phyloP scores from a whole-genome alignment of 2,329 filamentous ascomycete genomes.

The Fusarium staphyleae region DNA sequence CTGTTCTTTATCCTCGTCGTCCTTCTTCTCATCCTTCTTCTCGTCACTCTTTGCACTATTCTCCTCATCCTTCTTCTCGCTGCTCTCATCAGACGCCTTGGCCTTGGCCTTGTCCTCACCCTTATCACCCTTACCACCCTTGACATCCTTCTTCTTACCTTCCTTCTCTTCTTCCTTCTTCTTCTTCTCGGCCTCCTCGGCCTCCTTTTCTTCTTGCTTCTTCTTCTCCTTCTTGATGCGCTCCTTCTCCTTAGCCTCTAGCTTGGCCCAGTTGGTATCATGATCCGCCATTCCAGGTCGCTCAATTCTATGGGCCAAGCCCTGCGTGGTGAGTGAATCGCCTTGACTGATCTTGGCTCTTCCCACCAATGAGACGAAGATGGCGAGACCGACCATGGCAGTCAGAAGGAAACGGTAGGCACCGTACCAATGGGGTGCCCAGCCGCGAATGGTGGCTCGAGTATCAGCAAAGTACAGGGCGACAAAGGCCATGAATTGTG shows the following conservation, averaged over 20 bases:
- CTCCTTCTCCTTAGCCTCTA: conserved; percentile 53
- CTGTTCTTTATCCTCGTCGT: conserved; percentile 28
- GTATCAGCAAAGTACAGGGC: conserved; percentile 86
- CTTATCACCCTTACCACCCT: conserved; percentile 34
- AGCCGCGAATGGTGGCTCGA: conserved; percentile 74
- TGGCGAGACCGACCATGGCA: conserved; percentile 83
- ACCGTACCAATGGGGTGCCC: conserved; percentile 85
- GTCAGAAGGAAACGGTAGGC: conserved; percentile 93
- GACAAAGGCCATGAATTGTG: conserved; percentile 85
- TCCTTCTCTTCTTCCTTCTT: conserved; percentile 44
- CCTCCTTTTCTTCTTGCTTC: conserved; percentile 49
- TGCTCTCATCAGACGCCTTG: conserved; percentile 9
- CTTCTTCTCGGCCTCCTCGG: conserved; percentile 47
- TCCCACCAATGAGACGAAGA: conserved; percentile 81
- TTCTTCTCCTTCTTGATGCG: conserved; percentile 49
- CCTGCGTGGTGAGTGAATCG: conserved; percentile 42
- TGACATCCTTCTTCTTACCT: conserved; percentile 39
- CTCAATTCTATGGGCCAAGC: conserved; percentile 50
- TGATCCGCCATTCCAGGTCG: conserved; percentile 46
- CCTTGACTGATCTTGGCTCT: conserved; percentile 72
- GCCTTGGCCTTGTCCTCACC: conserved; percentile 29
- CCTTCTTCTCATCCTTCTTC: conserved; percentile 20
- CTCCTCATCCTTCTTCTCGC: conserved; percentile 16
- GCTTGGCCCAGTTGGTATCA: conserved; percentile 54
- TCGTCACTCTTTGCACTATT: conserved; percentile 38